Base-by-base conservation (phyloP, 257 asterid species). In the Gynochthodes officinalis region DNA sequence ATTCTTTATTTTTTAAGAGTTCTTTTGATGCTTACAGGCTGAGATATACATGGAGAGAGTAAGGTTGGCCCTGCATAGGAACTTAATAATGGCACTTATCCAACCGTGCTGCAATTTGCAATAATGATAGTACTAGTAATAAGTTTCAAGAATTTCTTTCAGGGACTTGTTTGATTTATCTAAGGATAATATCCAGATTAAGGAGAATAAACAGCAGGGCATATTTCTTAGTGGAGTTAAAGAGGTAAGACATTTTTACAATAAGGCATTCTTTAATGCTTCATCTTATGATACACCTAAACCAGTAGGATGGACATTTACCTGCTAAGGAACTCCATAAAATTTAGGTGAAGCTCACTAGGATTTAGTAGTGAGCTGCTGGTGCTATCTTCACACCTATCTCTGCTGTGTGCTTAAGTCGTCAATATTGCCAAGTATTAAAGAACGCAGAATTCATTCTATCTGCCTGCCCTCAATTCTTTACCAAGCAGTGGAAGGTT, bases 41-140 rank as follows among this genome's bases (percentile, higher is more conserved):
- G 97, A 91, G 86, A 86, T 91, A 64, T 89, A 89, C 76, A 84
- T 89, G 95, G 97, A 91, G 84, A 91, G 83, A 89, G 88, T 91
- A 61, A 91, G 97, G 97, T 91, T 46, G 58, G 91, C 70, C 30
- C 73, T 69, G 64, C 78, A 12, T 37, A 60, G 78, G 69, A 64
- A 25, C 63, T 49, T 21, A 58, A 57, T 40, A 37, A 28, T 35
- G 14, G 49, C 67, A 54, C 37, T 54, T 66, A 46, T 79, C 73
- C 71, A 64, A 37, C 70, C 75, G 57, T 70, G 49, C 48, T 12
- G 49, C 15, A 60, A 54, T 42, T 71, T 65, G 16, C 23, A n/a
- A 23, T 67, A n/a, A 18, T 53, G 48, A 40, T 12, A 35, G 32
- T 46, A 53, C 18, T 48, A 73, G n/a, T 67, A 13, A 30, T 43